Evolutionary conservation across 2,329 filamentous ascomycete species (phyloP), one percentile per base, ranked within the genome.

Genomic region (Colletotrichum sp.): DNA sequence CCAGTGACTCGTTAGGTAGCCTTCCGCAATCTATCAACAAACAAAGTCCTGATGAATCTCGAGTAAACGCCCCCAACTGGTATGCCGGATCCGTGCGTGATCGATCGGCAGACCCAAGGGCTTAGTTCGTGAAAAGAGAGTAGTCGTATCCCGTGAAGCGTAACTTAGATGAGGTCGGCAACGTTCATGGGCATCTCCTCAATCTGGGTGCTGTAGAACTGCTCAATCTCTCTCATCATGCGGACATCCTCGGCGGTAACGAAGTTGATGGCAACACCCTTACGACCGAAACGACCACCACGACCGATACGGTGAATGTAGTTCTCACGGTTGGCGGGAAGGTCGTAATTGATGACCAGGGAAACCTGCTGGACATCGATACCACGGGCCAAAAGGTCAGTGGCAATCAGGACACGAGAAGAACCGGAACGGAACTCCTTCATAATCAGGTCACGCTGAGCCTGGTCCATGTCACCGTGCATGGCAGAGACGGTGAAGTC

Each of bases 251-350:
- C 97, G 83, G 96, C 95, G 78, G 96, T 99, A 87, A 99, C 97
- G 87, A 99, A 99, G 95, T 99, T 99, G 93, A 99, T 99, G 84
- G 97, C 97, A 87, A 99, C 97, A 94, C 97, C 97, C 94, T 99
- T 99, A 88, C 97, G 96, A 88, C 97, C 97, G 91, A 99, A 99
- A 91, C 97, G 96, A 90, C 97, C 97, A 90, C 96, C 96, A 93
- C 97, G 96, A 92, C 97, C 97, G 85, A 99, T 99, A 87, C 97
- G 95, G 90, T 99, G 97, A 85, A 99, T 99, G 93, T 99, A 99
- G 93, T 99, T 99, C 91, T 99, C 97, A 84, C 96, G 96, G 93
- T 99, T 99, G 88, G 96, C 95, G 81, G 97, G 97, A 73, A 99
- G 91, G 87, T 99, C 97, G 90, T 99, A 99, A 94, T 99, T 99